A percentile compares a stretch with the other conserved stretches of the same genome.
phyloP scores from a whole-genome alignment of 2,329 filamentous ascomycete species.

The Phyllachora maydis region DNA sequence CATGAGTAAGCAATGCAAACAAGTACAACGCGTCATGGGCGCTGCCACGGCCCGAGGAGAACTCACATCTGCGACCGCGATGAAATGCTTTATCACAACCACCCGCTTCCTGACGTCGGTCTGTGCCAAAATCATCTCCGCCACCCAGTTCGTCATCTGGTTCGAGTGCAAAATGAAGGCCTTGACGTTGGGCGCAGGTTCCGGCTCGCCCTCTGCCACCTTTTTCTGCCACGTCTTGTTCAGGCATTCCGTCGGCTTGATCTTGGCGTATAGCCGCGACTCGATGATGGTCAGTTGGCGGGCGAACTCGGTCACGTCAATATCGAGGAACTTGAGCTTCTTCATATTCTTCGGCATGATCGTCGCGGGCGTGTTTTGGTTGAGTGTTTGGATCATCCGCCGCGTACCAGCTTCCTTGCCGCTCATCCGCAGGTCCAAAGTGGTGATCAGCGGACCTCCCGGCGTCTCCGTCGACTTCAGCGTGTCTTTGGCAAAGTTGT shows the following conservation, averaged over 20 bases:
- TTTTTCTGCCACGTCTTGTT: slow-evolving; percentile 99
- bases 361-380: slow-evolving; percentile 60
- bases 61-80: slow-evolving; percentile 80
- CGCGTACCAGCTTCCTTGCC: slow-evolving; percentile 78
- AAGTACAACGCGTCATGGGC: no score
- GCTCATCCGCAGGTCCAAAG: slow-evolving; percentile 72
- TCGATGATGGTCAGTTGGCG: slow-evolving; percentile 94
- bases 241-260: slow-evolving; percentile 85
- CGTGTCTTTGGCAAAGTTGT: slow-evolving; percentile 76
- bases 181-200: slow-evolving; percentile 87
- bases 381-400: slow-evolving; percentile 70
- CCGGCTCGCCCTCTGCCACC: slow-evolving; percentile 56
- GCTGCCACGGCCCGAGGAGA: no score
- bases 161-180: slow-evolving; percentile 94
- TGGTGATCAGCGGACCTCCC: slow-evolving; percentile 67
- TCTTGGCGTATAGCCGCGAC: slow-evolving; percentile 83
- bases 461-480: slow-evolving; percentile 89
- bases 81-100: slow-evolving; percentile 96
- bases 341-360: slow-evolving; percentile 99
- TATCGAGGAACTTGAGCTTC: slow-evolving; percentile 95
- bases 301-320: slow-evolving; percentile 92
- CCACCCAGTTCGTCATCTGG: slow-evolving; percentile 97
- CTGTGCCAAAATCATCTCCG: slow-evolving; percentile 94
- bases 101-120: slow-evolving; percentile 89
- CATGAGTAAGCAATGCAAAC: slow-evolving; percentile 8